Conservation (phyloP, 176 grass and related monocot species). For the Ensete ventricosum region DNA sequence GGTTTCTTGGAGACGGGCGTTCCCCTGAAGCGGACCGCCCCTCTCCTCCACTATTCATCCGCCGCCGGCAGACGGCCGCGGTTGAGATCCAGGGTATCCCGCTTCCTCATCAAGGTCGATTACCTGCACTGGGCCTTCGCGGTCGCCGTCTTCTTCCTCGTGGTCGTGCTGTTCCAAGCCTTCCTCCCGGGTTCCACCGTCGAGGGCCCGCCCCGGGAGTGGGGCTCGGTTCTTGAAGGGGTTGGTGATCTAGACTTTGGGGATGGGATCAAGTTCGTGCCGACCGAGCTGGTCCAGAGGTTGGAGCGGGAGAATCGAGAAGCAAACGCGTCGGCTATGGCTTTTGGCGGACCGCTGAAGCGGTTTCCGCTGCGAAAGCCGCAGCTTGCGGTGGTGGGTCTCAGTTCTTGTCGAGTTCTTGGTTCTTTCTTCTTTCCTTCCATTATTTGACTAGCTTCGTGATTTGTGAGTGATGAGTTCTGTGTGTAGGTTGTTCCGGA, state of each 20-base stretch:
- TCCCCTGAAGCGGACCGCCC: slow-evolving; percentile 16
- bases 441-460: too few species aligned
- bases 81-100: slow-evolving; percentile 64
- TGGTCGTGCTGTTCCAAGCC: slow-evolving; percentile 49
- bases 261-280: slow-evolving; percentile 55
- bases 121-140: slow-evolving; percentile 58
- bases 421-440: background rate
- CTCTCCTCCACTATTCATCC: slow-evolving; percentile 2
- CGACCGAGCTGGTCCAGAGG: slow-evolving; percentile 56
- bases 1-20: slow-evolving; percentile 55
- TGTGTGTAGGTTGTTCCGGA: slow-evolving; percentile 57
- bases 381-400: slow-evolving; percentile 70
- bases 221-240: slow-evolving; percentile 14
- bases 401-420: background rate
- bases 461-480: slow-evolving; percentile 7
- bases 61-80: slow-evolving; percentile 1
- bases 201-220: slow-evolving; percentile 17
- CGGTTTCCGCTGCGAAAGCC: slow-evolving; percentile 55
- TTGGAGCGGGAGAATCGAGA: slow-evolving; percentile 54
- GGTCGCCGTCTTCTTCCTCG: slow-evolving; percentile 69
- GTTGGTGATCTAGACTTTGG: slow-evolving; percentile 31
- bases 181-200: slow-evolving; percentile 55
- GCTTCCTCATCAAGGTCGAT: slow-evolving; percentile 72
- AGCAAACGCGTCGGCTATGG: slow-evolving; percentile 38
- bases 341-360: slow-evolving; percentile 30